phyloP scores from a whole-genome alignment of 352 stramenopile species.

The Phytophthora pini region DNA sequence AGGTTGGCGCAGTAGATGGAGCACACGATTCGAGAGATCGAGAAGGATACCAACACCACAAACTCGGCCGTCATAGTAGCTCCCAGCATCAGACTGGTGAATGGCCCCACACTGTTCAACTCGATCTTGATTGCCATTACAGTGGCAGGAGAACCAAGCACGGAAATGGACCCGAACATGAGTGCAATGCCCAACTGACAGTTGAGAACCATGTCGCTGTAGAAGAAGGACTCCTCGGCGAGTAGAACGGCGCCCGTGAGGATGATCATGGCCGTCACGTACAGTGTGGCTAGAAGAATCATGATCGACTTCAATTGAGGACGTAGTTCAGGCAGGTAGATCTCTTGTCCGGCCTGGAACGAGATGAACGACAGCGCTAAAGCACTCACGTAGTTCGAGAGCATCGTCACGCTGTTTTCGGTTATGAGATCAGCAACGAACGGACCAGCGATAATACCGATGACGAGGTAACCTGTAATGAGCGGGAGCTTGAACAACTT shows the following conservation, averaged over 20 bases:
- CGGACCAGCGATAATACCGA: constrained; percentile 63
- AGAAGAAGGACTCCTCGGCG: constrained; percentile 56
- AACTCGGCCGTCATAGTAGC: constrained; percentile 76
- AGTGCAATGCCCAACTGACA: constrained; percentile 69
- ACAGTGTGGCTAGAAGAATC: constrained; percentile 46
- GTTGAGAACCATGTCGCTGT: constrained; percentile 37
- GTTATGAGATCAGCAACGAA: constrained; percentile 64
- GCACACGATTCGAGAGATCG: constrained; percentile 62
- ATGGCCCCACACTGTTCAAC: constrained; percentile 69
- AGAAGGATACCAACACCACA: constrained; percentile 71
- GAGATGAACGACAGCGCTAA: constrained; percentile 76
- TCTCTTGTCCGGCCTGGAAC: constrained; percentile 71
- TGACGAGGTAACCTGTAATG: constrained; percentile 70
- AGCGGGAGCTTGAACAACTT: constrained; percentile 62
- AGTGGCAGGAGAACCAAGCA: constrained; percentile 66
- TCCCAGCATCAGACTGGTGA: constrained; percentile 78
- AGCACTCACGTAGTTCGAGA: constrained; percentile 59
- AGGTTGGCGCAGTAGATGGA: constrained; percentile 65
- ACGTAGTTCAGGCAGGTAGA: constrained; percentile 60
- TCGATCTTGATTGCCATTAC: constrained; percentile 84
- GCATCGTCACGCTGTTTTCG: constrained; percentile 45
- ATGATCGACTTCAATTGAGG: constrained; percentile 68
- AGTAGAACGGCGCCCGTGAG: constrained; percentile 47
- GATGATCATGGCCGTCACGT: constrained; percentile 56
- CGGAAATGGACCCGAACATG: constrained; percentile 73